Evolutionary conservation across 345 rosid species (phyloP).

Genomic region (Kernera saxatilis): DNA sequence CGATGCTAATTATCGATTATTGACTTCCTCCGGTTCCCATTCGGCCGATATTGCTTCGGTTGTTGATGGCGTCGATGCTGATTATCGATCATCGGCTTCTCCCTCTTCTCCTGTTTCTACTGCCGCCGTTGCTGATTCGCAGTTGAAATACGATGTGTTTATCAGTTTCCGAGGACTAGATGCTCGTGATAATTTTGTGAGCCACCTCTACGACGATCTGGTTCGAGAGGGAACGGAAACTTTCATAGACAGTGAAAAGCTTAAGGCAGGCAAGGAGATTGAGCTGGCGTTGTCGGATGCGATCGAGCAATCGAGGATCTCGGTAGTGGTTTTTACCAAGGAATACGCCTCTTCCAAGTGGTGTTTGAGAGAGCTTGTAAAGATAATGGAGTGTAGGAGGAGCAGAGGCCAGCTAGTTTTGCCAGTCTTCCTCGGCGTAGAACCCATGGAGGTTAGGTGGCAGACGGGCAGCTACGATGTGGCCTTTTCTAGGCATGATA

Average conservation of each 20-base stretch:
- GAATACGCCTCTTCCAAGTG: neutral
- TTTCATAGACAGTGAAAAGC: neutral
- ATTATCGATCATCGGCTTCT: neutral
- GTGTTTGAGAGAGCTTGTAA: neutral
- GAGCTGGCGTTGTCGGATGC: neutral
- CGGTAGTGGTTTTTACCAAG: neutral
- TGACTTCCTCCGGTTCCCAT: neutral
- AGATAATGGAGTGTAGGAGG: neutral
- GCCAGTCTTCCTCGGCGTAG: slow-evolving; percentile 25
- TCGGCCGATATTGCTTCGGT: neutral
- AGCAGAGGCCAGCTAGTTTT: neutral
- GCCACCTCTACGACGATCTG: neutral
- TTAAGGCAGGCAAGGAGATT: neutral
- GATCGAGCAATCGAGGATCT: neutral
- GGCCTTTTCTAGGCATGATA: neutral
- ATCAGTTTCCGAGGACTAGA: slow-evolving; percentile 14
- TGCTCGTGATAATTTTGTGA: neutral
- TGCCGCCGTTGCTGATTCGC: neutral
- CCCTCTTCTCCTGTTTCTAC: neutral
- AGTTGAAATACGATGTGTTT: slow-evolving; percentile 3
- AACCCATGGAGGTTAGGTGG: slow-evolving; percentile 12
- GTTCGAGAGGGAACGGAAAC: neutral
- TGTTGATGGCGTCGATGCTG: neutral
- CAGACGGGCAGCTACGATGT: neutral
- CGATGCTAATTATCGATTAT: neutral